Evolutionary conservation across 129 eudicot species (phyloP), one percentile per base, ranked within the genome.

Genomic region (Silybum marianum): DNA sequence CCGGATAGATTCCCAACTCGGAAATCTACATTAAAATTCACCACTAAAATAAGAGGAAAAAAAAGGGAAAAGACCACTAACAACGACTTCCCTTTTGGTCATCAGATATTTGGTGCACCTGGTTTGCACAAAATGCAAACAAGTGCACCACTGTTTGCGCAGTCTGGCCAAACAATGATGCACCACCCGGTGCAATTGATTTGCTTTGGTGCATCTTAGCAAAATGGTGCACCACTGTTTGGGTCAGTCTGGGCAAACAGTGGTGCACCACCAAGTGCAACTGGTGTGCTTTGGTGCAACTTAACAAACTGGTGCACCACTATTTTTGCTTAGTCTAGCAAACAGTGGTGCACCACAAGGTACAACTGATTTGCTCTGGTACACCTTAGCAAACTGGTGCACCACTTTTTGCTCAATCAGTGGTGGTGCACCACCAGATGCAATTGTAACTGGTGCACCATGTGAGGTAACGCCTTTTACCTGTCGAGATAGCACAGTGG

Each of bases 1-100:
- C 99, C 10, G 97, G 99, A 88, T 96, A 96, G 81, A 96, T 96
- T 74, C 99, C 98, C 14, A 93, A 88, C 97, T 96, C 98, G 42
- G 99, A 93, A 71, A 96, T 93, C 98, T 96, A 80, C 71, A 74
- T 71, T 8, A 76, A 24, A 70, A 19, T 70, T 48, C 72, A 42
- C 10, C 21, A 69, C 4, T 18, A 48, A 34, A 1, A 7, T 14
- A n/a, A 25, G 7, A 38, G 3, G 2, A 21, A 62, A 40, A 1
- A 38, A 19, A 62, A 4, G 9, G 3, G 24, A 6, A 21, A n/a
- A 14, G 0, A 16, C 19, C 0, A n/a, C 62, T 51, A 51, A 58
- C 0, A 16, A 4, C 22, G 0, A 48, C n/a, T 18, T 1, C 66
- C 66, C 7, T 58, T 18, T 58, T 18, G 22, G 22, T 8, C 9